Evolutionary conservation across 331 rosid species (phyloP), one percentile per base, ranked within the genome.

Genomic region (Malus hybrid): DNA sequence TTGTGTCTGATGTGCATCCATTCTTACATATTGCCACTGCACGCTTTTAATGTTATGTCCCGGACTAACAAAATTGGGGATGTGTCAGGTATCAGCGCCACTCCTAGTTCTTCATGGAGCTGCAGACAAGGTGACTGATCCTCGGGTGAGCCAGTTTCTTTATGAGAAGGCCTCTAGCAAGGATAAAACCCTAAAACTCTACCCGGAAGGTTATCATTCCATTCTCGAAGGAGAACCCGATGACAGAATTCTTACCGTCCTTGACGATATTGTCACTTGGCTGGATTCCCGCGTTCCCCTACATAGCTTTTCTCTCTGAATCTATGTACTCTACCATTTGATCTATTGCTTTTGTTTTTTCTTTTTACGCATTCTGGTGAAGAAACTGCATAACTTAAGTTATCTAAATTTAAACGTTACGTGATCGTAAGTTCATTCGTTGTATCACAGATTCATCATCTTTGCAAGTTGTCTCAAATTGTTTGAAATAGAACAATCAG

Each of bases 141-240:
- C 97, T 32, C 30, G 46, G 6, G 96, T 93, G 80, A 93, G 98
- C 79, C 81, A 69, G 74, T 91, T 84, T 89, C 96, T 93, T 42
- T 93, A 93, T 62, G 90, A 91, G 79, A 85, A 78, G 14, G 96
- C 98, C 30, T 85, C 88, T 7, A 86, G 92, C 82, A 78, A 84
- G 57, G 97, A 93, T 75, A 89, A 93, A 85, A 88, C 90, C 58
- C 39, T 93, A 16, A 87, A 91, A 82, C 74, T 88, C 5, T 89
- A 91, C 32, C 89, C 87, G 69, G 87, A 77, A 63, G 91, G 93
- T 68, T 91, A 75, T 70, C 98, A 93, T 79, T 77, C 88, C 89
- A 88, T 93, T 71, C 86, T 93, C 68, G 96, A 93, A 83, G 96
- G 98, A 36, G 98, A 93, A 75, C 90, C 97, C 2, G 96, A 93